Evolutionary conservation across 2,329 filamentous ascomycete genomes (phyloP).

Genomic region (Lasiodiplodia hormozganensis): DNA sequence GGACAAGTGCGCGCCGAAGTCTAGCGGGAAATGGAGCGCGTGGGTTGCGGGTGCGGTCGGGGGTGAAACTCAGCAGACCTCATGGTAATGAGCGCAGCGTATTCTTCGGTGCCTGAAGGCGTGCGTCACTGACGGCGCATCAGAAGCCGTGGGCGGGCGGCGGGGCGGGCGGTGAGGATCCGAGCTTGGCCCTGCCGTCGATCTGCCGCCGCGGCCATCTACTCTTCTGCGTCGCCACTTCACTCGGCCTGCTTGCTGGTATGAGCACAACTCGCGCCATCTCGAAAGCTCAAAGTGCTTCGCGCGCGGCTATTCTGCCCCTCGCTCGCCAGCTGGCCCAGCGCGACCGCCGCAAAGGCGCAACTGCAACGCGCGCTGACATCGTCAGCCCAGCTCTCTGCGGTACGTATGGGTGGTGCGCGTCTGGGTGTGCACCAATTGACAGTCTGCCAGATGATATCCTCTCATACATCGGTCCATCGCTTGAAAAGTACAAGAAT

Average conservation of each 20-base stretch:
- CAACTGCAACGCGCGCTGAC: slow-evolving; percentile 2
- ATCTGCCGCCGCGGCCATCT: background rate
- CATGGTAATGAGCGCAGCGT: slow-evolving; percentile 9
- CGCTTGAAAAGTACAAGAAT: slow-evolving; percentile 72
- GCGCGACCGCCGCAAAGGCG: background rate
- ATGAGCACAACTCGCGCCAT: background rate
- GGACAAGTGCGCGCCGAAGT: background rate
- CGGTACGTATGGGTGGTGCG: slow-evolving; percentile 40
- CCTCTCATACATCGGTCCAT: slow-evolving; percentile 71
- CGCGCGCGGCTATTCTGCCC: background rate
- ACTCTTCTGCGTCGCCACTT: background rate
- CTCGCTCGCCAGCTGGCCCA: background rate
- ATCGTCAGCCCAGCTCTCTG: slow-evolving; percentile 55
- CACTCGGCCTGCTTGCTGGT: background rate
- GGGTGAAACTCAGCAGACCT: background rate
- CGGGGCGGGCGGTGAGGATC: background rate
- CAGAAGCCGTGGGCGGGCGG: background rate
- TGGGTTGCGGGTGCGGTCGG: background rate
- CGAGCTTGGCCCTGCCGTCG: background rate
- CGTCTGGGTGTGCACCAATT: slow-evolving; percentile 32
- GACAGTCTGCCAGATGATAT: slow-evolving; percentile 66
- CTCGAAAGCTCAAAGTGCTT: background rate
- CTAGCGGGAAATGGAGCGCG: background rate
- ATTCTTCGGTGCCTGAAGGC: slow-evolving; percentile 24
- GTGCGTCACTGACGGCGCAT: slow-evolving; percentile 16